Evolutionary conservation across 371 early-diverging fungal species (phyloP).

Genomic region (Coemansia sp.): DNA sequence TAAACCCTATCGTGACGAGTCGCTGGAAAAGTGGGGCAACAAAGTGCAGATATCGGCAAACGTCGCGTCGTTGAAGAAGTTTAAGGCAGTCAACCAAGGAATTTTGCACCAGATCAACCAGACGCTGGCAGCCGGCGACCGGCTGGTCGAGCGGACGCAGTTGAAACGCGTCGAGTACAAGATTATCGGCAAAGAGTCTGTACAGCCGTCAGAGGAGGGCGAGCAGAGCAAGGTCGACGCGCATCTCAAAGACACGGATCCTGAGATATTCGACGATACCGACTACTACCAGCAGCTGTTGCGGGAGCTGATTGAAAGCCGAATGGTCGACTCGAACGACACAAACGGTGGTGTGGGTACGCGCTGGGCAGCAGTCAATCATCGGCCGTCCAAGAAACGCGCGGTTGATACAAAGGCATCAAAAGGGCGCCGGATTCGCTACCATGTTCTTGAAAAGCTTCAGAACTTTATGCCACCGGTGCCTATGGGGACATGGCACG

Average conservation of each 20-base stretch:
- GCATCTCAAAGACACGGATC: constrained; percentile 71
- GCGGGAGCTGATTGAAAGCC: constrained; percentile 88
- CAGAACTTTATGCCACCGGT: constrained; percentile 94
- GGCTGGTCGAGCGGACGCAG: constrained; percentile 82
- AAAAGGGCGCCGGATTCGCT: constrained; percentile 88
- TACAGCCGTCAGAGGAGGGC: constrained; percentile 33
- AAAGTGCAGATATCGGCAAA: constrained; percentile 80
- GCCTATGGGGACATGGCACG: constrained; percentile 85
- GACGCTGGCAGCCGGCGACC: constrained; percentile 68
- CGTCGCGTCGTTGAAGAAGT: constrained; percentile 74
- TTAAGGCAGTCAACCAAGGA: constrained; percentile 91
- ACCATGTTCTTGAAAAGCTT: constrained; percentile 90
- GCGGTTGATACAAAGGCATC: constrained; percentile 80
- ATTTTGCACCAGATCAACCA: constrained; percentile 77
- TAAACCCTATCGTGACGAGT: constrained; percentile 72
- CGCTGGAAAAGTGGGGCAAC: constrained; percentile 90
- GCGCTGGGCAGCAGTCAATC: constrained; percentile 75
- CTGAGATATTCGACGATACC: constrained; percentile 90
- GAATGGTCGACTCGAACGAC: constrained; percentile 86
- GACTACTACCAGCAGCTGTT: constrained; percentile 92
- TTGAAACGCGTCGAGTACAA: constrained; percentile 71
- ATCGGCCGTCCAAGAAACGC: constrained; percentile 66
- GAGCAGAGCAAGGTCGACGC: constrained; percentile 52
- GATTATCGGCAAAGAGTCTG: constrained; percentile 39
- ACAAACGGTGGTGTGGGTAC: constrained; percentile 67